Conservation (phyloP, 306 rosid genomes). For the Inga laurina region DNA sequence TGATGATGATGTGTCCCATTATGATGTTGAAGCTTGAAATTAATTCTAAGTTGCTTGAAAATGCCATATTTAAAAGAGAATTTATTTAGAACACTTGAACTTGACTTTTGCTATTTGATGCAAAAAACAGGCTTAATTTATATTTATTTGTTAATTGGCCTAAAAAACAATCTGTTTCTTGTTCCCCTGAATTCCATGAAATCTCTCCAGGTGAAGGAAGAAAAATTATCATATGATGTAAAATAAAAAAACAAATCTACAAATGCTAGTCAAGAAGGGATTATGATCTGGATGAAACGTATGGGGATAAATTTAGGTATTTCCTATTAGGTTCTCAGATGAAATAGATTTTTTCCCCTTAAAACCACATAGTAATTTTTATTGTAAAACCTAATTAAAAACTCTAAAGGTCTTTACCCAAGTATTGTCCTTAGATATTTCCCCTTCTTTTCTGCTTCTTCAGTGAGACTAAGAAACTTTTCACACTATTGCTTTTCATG, state of each 20-base stretch:
- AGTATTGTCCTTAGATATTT: not conserved
- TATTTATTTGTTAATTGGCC: conserved; percentile 15
- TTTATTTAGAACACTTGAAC: not conserved
- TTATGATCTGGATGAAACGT: not conserved
- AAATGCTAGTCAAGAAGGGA: not conserved
- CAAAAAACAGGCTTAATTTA: not conserved
- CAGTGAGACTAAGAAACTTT: not conserved
- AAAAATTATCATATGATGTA: not conserved
- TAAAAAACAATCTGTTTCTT: conserved; percentile 1
- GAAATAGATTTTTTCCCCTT: not conserved
- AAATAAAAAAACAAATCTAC: not conserved
- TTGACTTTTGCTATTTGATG: not conserved
- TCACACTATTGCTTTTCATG: not conserved
- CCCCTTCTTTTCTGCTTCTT: not conserved
- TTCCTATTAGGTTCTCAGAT: not conserved
- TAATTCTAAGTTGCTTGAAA: too few relatives aligned
- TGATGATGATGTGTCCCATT: too few relatives aligned
- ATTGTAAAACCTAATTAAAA: not conserved
- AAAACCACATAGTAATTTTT: not conserved
- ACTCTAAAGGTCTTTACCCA: not conserved
- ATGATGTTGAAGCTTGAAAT: too few relatives aligned
- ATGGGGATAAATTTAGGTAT: not conserved
- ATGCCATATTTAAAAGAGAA: too few relatives aligned
- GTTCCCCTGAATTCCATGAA: conserved; percentile 24
- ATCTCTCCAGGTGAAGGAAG: conserved; percentile 10